phyloP scores from a whole-genome alignment of 768 basidiomycete species.

The Pisolithus sp. region DNA sequence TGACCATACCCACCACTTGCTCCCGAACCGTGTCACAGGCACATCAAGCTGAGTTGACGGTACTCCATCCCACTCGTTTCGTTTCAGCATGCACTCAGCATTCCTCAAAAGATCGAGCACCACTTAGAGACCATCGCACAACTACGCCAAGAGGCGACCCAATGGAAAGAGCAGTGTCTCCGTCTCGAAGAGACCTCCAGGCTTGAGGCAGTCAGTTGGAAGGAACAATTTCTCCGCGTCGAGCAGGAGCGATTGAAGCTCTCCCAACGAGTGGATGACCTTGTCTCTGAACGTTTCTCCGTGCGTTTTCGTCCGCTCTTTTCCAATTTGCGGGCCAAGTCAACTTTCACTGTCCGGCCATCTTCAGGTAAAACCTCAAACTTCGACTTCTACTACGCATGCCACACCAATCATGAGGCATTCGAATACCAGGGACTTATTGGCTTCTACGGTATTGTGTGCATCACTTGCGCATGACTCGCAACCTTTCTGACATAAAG shows the following conservation, averaged over 20 bases:
- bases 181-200: slow-evolving; percentile 42
- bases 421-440: slow-evolving; percentile 19
- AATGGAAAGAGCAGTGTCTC: slow-evolving; percentile 66
- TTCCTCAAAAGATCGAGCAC: slow-evolving; percentile 42
- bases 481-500: slow-evolving; percentile 21
- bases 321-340: neutral
- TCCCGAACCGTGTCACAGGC: slow-evolving; percentile 29
- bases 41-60: slow-evolving; percentile 51
- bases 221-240: slow-evolving; percentile 70
- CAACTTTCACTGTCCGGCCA: neutral
- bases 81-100: neutral
- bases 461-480: slow-evolving; percentile 13
- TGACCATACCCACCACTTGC: slow-evolving; percentile 8
- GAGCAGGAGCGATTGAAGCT: slow-evolving; percentile 62
- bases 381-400: slow-evolving; percentile 14
- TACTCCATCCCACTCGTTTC: slow-evolving; percentile 16
- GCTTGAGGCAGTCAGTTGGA: slow-evolving; percentile 61
- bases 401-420: slow-evolving; percentile 29
- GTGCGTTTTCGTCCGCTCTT: slow-evolving; percentile 26
- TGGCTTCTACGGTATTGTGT: slow-evolving; percentile 22
- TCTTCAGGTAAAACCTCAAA: slow-evolving; percentile 8
- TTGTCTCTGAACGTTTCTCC: slow-evolving; percentile 43
- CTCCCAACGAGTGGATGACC: slow-evolving; percentile 51
- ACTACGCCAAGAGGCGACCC: slow-evolving; percentile 55
- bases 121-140: slow-evolving; percentile 56